phyloP scores from a whole-genome alignment of 2,329 filamentous ascomycete species.

The Alternaria sp. region DNA sequence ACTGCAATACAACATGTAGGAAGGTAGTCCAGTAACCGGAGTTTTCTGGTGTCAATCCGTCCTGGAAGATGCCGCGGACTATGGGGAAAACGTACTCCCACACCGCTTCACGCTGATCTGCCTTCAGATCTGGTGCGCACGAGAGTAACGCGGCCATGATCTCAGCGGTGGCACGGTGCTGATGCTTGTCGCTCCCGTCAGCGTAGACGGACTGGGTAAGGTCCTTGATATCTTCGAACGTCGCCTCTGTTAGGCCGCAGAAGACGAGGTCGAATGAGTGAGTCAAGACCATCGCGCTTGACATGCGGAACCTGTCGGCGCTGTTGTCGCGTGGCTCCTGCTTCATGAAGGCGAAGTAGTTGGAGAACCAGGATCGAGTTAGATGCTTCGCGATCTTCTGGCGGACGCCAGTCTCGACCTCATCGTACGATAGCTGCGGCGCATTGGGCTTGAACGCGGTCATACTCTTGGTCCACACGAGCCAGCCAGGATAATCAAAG shows the following conservation, averaged over 20 bases:
- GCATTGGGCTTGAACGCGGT: constrained; percentile 79
- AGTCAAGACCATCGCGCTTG: constrained; percentile 84
- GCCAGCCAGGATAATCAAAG: constrained; percentile 91
- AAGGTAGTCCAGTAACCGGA: constrained; percentile 94
- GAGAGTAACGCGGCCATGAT: constrained; percentile 87
- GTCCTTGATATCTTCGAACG: constrained; percentile 86
- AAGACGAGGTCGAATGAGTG: constrained; percentile 91
- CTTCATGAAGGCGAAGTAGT: constrained; percentile 92
- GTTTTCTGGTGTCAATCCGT: constrained; percentile 93
- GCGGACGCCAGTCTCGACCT: constrained; percentile 76
- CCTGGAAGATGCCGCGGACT: constrained; percentile 83
- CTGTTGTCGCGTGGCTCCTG: constrained; percentile 87
- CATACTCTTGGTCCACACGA: constrained; percentile 92
- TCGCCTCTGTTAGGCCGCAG: constrained; percentile 77
- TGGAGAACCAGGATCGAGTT: constrained; percentile 83
- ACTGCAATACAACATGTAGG: constrained; percentile 85
- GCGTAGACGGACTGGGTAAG: constrained; percentile 80
- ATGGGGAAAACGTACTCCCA: constrained; percentile 94
- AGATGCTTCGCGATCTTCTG: constrained; percentile 81
- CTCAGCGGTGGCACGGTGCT: constrained; percentile 93
- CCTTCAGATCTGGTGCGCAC: constrained; percentile 79
- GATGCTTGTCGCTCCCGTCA: constrained; percentile 95
- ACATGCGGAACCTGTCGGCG: constrained; percentile 88
- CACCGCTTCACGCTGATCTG: constrained; percentile 75
- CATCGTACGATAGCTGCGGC: constrained; percentile 77